phyloP scores from a whole-genome alignment of 257 asterid species.

The Echites panduratus region DNA sequence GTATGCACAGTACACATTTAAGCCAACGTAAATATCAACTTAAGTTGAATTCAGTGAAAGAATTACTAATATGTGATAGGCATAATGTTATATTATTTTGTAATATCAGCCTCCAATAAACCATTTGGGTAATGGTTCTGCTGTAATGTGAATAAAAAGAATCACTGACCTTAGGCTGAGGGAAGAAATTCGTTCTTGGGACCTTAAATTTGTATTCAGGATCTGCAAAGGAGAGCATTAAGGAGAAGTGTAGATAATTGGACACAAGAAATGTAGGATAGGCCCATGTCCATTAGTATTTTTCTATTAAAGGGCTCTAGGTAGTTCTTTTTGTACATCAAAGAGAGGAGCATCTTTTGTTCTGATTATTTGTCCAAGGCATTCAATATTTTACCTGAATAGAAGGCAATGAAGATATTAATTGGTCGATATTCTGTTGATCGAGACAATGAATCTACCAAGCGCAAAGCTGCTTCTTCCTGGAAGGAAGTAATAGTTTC shows the following conservation, averaged over 20 bases:
- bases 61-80: neutral
- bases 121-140: neutral
- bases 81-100: neutral
- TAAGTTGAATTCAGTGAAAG: neutral
- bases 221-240: constrained; percentile 34
- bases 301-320: neutral
- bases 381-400: constrained; percentile 47
- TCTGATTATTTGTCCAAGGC: neutral
- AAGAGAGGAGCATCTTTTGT: neutral
- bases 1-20: neutral
- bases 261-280: neutral
- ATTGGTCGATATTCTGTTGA: constrained; percentile 83
- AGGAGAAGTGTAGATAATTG: constrained; percentile 6
- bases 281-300: constrained; percentile 1
- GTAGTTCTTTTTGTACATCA: neutral
- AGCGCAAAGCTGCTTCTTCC: constrained; percentile 94
- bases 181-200: constrained; percentile 78
- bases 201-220: constrained; percentile 79
- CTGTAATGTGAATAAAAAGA: neutral
- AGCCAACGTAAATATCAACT: neutral
- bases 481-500: constrained; percentile 18
- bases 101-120: neutral
- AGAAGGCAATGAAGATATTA: constrained; percentile 77
- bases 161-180: constrained; percentile 75
- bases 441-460: constrained; percentile 60